phyloP scores from a whole-genome alignment of 768 basidiomycete genomes.

The Clitopilus hobsonii region DNA sequence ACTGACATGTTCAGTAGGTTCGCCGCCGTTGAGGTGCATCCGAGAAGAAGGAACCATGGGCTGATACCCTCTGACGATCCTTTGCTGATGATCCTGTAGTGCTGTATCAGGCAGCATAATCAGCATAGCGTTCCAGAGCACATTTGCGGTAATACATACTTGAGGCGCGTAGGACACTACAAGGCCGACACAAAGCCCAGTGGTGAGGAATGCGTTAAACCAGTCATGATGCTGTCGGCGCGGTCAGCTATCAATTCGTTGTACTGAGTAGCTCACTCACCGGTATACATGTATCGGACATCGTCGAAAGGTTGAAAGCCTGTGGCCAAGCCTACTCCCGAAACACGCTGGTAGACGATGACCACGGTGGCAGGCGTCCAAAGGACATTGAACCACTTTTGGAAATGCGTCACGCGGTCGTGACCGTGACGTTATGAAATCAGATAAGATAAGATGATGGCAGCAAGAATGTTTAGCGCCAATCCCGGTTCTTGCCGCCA shows the following conservation, averaged over 20 bases:
- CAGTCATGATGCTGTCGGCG: slow-evolving; percentile 62
- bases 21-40: slow-evolving; percentile 78
- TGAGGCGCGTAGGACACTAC: slow-evolving; percentile 84
- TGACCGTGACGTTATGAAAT: background rate
- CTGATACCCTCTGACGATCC: slow-evolving; percentile 87
- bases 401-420: background rate
- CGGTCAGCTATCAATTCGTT: background rate
- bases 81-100: slow-evolving; percentile 72
- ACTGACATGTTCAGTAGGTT: slow-evolving; percentile 81
- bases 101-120: no score
- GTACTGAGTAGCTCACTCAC: background rate
- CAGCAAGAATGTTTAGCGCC: background rate
- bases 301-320: background rate
- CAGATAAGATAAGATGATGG: background rate
- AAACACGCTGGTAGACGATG: background rate
- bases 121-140: no score
- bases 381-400: background rate
- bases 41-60: slow-evolving; percentile 87
- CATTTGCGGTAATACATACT: no score
- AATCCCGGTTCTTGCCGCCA: no score
- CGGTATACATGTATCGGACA: slow-evolving; percentile 1
- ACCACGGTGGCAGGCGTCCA: background rate
- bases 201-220: slow-evolving; percentile 60
- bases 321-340: background rate
- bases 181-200: slow-evolving; percentile 65